These are phyloP conservation scores for Geum urbanum DNA, from an alignment of 306 rosid genomes.

Conservation along the genomic window DNA sequence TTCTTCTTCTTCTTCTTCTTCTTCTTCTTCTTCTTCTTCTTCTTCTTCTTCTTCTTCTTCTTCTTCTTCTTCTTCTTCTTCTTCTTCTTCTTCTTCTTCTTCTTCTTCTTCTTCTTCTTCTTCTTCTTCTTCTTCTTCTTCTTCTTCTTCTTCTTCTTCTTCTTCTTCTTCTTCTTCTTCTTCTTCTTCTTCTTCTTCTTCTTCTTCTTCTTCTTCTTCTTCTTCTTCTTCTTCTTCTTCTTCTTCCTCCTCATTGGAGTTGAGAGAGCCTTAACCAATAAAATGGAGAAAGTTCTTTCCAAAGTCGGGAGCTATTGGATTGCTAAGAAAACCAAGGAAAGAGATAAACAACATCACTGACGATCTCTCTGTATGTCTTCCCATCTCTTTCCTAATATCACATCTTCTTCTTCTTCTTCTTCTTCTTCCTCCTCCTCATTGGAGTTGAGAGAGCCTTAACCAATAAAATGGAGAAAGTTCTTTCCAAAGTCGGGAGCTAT, in stretches of 20 bases:
- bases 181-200: too few relatives aligned
- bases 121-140: too few relatives aligned
- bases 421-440: not conserved
- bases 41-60: too few relatives aligned
- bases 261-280: not conserved
- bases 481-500: constrained; percentile 67
- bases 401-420: not conserved
- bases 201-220: too few relatives aligned
- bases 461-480: constrained; percentile 66
- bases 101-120: too few relatives aligned
- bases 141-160: too few relatives aligned
- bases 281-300: constrained; percentile 81
- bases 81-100: too few relatives aligned
- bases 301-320: constrained; percentile 81
- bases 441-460: not conserved
- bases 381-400: not conserved
- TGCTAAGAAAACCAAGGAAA: constrained; percentile 71
- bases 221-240: too few relatives aligned
- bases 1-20: not conserved
- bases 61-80: too few relatives aligned
- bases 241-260: not conserved
- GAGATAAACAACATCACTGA: constrained; percentile 67
- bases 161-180: too few relatives aligned
- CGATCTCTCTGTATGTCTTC: constrained; percentile 32
- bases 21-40: not conserved